Conservation (phyloP, 129 eudicot species). For the Ambrosia artemisiifolia region DNA sequence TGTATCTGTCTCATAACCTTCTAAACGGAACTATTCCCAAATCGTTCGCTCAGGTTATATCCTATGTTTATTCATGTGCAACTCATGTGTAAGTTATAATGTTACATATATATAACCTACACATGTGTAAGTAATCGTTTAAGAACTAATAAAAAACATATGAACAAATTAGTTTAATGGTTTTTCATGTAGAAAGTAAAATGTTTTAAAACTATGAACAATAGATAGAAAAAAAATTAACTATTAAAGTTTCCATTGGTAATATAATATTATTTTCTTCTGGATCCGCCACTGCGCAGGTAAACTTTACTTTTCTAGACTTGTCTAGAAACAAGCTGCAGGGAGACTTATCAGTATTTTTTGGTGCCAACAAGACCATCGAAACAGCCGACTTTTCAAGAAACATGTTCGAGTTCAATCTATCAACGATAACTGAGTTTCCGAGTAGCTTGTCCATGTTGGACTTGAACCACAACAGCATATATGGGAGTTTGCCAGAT, state of each 20-base stretch:
- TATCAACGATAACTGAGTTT: slow-evolving; percentile 31
- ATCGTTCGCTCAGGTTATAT: slow-evolving; percentile 22
- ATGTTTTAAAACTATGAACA: no score
- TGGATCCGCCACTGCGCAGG: slow-evolving; percentile 12
- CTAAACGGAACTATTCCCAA: slow-evolving; percentile 46
- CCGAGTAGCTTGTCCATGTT: slow-evolving; percentile 32
- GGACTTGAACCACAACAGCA: slow-evolving; percentile 52
- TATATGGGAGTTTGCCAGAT: slow-evolving; percentile 46
- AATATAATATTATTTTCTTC: neutral
- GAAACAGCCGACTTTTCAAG: slow-evolving; percentile 31
- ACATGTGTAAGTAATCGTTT: neutral
- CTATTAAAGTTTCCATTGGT: neutral
- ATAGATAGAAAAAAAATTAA: no score
- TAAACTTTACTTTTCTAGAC: slow-evolving; percentile 37
- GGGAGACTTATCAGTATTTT: slow-evolving; percentile 52
- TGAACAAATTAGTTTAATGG: no score
- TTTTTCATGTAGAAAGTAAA: no score
- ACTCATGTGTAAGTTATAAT: no score
- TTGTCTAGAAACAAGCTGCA: slow-evolving; percentile 39
- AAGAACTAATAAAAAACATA: no score
- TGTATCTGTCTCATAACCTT: slow-evolving; percentile 44
- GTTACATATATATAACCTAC: neutral
- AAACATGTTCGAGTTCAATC: slow-evolving; percentile 46
- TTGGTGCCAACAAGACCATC: slow-evolving; percentile 47
- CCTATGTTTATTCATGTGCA: no score